phyloP scores from a whole-genome alignment of 2,329 filamentous ascomycete genomes.

The Plectosphaerella plurivora region DNA sequence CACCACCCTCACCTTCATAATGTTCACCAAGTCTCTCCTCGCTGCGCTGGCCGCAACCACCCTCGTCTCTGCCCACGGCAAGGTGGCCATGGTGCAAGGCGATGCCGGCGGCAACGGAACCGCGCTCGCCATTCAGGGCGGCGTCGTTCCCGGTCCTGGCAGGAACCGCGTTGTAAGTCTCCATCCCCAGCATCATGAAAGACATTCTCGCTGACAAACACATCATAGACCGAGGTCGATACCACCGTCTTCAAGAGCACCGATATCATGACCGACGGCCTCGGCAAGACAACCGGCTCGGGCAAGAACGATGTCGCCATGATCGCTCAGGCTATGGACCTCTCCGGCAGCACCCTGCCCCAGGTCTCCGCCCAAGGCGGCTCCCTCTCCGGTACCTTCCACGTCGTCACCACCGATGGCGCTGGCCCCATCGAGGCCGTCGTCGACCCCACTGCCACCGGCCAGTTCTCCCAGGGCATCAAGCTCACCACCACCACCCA shows the following conservation, averaged over 20 bases:
- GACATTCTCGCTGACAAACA: not conserved
- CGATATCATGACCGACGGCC: conserved; percentile 28
- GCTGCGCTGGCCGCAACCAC: conserved; percentile 17
- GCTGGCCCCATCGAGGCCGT: conserved; percentile 32
- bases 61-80: conserved; percentile 23
- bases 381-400: conserved; percentile 27
- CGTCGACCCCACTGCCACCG: conserved; percentile 30
- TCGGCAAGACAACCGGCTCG: conserved; percentile 28
- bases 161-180: conserved; percentile 24
- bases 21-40: conserved; percentile 13
- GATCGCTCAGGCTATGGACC: conserved; percentile 25
- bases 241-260: conserved; percentile 36
- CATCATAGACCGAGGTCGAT: conserved; percentile 32
- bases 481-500: conserved; percentile 23
- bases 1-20: conserved; percentile 1
- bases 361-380: conserved; percentile 29
- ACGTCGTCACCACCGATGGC: conserved; percentile 36
- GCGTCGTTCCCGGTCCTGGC: conserved; percentile 32
- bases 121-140: conserved; percentile 31
- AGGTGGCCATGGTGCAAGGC: conserved; percentile 18
- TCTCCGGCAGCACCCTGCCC: conserved; percentile 31
- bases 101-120: conserved; percentile 33
- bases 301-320: conserved; percentile 29
- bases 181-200: too few relatives aligned
- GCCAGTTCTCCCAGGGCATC: conserved; percentile 23